Evolutionary conservation across 176 grass and related monocot species (phyloP), one percentile per base, ranked within the genome.

Genomic region (Oryza glaberrima): DNA sequence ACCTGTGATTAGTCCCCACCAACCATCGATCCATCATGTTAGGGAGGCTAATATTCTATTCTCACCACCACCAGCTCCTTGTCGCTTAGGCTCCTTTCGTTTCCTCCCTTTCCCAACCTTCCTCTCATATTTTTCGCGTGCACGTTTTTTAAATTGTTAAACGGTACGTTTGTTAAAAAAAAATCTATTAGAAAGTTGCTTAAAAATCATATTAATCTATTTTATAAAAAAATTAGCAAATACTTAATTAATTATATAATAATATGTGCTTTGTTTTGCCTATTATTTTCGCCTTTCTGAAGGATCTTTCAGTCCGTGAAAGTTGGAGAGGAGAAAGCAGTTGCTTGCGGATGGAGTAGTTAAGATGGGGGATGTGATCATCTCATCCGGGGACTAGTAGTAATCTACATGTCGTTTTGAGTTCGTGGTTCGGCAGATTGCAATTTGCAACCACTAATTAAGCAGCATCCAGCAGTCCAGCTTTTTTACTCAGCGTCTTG

Each of bases 341-440:
- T 58, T 58, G 54, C 49, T 17, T 52, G 56, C 35, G n/a, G n/a
- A 41, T 77, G 20, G 6, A 11, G 19, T 61, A 14, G 19, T 52
- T 52, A 12, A 34, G 38, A 25, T 25, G 43, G 10, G 7, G 3
- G 13, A 66, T 79, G 40, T 69, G 17, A 49, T 49, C 45, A 8
- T 51, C 19, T n/a, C 2, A 11, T 13, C 60, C 41, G 11, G 12
- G 5, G 40, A 4, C 3, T 2, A 72, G 14, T 2, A 72, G 14
- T 46, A 23, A 72, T 44, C 7, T 54, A 19, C 51, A 19, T 16
- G 4, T 19, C 51, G 47, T 49, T 49, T 49, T 4, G 38, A 38
- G 28, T 30, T 52, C 46, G 65, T 69, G 73, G 73, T 10, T 43
- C 6, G n/a, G 73, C 64, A 54, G 52, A 85, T 85, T 32, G 83